These are phyloP conservation scores for Asparagopsis taxiformis DNA, from an alignment of 31 red algal genomes.

Conservation along the genomic window DNA sequence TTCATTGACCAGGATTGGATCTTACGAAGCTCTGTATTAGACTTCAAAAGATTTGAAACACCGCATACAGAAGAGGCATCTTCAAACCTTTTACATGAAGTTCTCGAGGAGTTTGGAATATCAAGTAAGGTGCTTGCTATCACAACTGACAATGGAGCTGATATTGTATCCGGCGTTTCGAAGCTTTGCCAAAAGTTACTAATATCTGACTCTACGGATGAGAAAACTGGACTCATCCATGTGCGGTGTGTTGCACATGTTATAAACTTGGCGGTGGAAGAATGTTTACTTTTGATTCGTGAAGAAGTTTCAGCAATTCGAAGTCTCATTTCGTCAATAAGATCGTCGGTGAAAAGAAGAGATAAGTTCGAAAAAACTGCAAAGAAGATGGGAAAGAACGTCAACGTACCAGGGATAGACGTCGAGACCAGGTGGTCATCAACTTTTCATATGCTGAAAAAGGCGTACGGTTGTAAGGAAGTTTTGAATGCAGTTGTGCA, in stretches of 20 bases:
- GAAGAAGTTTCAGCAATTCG: neutral
- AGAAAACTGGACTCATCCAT: neutral
- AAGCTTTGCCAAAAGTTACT: neutral
- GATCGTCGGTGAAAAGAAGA: neutral
- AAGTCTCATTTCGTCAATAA: neutral
- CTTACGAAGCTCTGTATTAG: neutral
- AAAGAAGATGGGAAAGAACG: neutral
- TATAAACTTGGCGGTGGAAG: neutral
- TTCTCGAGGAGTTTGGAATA: neutral
- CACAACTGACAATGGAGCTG: neutral
- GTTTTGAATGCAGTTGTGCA: neutral
- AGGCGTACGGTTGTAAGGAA: neutral
- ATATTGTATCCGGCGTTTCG: neutral
- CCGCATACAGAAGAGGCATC: neutral
- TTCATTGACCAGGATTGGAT: constrained; percentile 1
- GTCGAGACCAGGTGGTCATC: neutral
- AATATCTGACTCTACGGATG: neutral
- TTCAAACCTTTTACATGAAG: neutral
- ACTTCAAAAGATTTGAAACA: neutral
- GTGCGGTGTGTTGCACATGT: neutral
- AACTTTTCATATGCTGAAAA: constrained; percentile 2
- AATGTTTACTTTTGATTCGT: neutral
- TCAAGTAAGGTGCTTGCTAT: neutral
- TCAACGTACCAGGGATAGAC: neutral
- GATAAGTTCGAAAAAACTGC: neutral